A percentile compares a stretch with the other conserved stretches of the same genome.
Evolutionary conservation across 2,329 filamentous ascomycete species (phyloP).

Genomic region (Parasarocladium wereldwijsianum): DNA sequence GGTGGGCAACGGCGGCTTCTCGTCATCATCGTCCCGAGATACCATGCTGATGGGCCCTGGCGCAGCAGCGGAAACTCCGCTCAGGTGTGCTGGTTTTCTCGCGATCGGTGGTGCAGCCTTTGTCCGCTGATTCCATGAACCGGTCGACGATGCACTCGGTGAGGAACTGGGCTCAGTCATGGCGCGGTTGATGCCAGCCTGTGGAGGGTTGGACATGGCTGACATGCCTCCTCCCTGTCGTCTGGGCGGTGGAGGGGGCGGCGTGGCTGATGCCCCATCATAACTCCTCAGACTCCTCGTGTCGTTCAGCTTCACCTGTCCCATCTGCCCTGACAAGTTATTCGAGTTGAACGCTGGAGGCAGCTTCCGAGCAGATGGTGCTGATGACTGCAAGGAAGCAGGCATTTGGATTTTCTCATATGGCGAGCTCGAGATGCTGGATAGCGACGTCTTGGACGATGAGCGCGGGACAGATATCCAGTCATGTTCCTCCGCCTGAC

Average conservation of each 20-base stretch:
- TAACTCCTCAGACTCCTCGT: slow-evolving; percentile 15
- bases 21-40: neutral
- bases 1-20: slow-evolving; percentile 2
- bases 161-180: too few relatives aligned
- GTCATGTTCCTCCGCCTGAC: slow-evolving; percentile 57
- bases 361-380: slow-evolving; percentile 32
- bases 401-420: slow-evolving; percentile 43
- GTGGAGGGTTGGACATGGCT: too few relatives aligned
- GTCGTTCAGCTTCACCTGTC: slow-evolving; percentile 26
- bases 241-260: slow-evolving; percentile 30
- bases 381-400: slow-evolving; percentile 26
- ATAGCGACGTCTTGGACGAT: slow-evolving; percentile 37
- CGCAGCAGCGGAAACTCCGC: slow-evolving; percentile 5
- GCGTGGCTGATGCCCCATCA: slow-evolving; percentile 7
- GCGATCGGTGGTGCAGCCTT: slow-evolving; percentile 43
- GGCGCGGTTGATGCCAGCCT: too few relatives aligned
- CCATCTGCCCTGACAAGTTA: slow-evolving; percentile 28
- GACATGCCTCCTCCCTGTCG: slow-evolving; percentile 20
- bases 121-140: slow-evolving; percentile 14
- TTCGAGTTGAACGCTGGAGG: slow-evolving; percentile 35
- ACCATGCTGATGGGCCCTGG: neutral
- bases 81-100: slow-evolving; percentile 45
- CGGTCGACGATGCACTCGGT: slow-evolving; percentile 18
- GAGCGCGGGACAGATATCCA: slow-evolving; percentile 58
- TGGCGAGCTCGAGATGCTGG: slow-evolving; percentile 43